These are phyloP conservation scores for Arachnomyces sp. DNA, from an alignment of 2,329 filamentous ascomycete genomes.

Conservation along the genomic window DNA sequence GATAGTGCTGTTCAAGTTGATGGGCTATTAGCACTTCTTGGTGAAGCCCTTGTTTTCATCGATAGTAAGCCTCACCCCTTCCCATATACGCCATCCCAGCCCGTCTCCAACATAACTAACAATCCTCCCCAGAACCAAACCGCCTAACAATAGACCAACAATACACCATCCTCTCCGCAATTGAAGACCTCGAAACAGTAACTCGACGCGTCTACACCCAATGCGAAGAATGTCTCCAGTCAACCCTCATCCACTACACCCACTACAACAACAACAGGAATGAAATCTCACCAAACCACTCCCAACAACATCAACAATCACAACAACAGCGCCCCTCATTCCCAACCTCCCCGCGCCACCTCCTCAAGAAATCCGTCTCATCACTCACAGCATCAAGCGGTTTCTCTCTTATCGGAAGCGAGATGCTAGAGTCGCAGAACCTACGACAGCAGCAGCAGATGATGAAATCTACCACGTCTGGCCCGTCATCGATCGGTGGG, in stretches of 20 bases:
- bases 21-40: slow-evolving; percentile 71
- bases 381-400: slow-evolving; percentile 48
- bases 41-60: slow-evolving; percentile 72
- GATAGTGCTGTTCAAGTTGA: slow-evolving; percentile 84
- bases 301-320: slow-evolving; percentile 5
- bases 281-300: slow-evolving; percentile 28
- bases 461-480: slow-evolving; percentile 1
- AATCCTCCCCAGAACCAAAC: slow-evolving; percentile 38
- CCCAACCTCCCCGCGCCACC: slow-evolving; percentile 51
- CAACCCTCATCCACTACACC: slow-evolving; percentile 63
- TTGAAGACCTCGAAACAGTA: slow-evolving; percentile 73
- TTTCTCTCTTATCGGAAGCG: slow-evolving; percentile 65
- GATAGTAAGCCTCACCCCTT: slow-evolving; percentile 39
- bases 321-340: slow-evolving; percentile 10
- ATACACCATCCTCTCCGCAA: slow-evolving; percentile 63
- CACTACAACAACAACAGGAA: slow-evolving; percentile 39
- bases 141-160: slow-evolving; percentile 61
- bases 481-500: slow-evolving; percentile 42
- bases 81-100: slow-evolving; percentile 12
- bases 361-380: slow-evolving; percentile 57
- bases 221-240: slow-evolving; percentile 68
- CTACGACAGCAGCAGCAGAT: slow-evolving; percentile 22
- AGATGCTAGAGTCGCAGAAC: slow-evolving; percentile 50
- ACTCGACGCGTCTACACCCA: slow-evolving; percentile 61
- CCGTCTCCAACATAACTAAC: slow-evolving; percentile 6